These are phyloP conservation scores for Claviceps cyperi DNA, from an alignment of 2,329 filamentous ascomycete species.

Conservation along the genomic window DNA sequence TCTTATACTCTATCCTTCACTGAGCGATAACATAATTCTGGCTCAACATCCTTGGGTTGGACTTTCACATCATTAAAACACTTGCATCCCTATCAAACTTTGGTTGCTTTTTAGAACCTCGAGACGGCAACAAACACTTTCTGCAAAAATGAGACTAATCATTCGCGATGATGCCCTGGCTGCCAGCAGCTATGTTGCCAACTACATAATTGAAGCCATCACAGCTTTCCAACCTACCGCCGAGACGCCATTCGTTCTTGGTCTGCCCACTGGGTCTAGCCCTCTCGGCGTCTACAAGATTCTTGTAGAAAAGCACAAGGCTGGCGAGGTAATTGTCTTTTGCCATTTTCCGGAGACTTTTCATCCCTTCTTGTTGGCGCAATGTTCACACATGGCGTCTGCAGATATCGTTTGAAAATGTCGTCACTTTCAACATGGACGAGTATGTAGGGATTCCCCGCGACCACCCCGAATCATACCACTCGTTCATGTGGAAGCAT, in stretches of 20 bases:
- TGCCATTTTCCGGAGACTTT: not conserved
- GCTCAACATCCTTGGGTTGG: not conserved
- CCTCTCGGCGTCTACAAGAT: conserved; percentile 65
- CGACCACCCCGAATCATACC: conserved; percentile 75
- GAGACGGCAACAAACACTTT: conserved; percentile 8
- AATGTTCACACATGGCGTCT: not conserved
- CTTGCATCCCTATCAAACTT: not conserved
- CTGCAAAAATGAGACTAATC: conserved; percentile 57
- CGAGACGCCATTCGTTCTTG: conserved; percentile 64
- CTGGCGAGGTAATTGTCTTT: conserved; percentile 32
- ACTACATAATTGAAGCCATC: conserved; percentile 74
- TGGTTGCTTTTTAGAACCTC: not conserved
- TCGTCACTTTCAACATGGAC: conserved; percentile 90
- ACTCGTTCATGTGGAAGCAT: conserved; percentile 87
- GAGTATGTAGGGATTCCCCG: conserved; percentile 76
- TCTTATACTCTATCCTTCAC: not conserved
- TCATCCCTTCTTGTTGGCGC: too few species aligned
- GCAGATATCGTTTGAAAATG: conserved; percentile 71
- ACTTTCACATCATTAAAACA: not conserved
- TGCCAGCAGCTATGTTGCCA: conserved; percentile 63
- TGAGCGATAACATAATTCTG: not conserved
- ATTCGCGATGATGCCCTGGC: conserved; percentile 57
- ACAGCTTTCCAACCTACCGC: conserved; percentile 60
- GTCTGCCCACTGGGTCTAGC: conserved; percentile 70
- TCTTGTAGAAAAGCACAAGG: conserved; percentile 57